A percentile compares a stretch with the other conserved stretches of the same genome.
Evolutionary conservation across 2,329 filamentous ascomycete species (phyloP).

Genomic region (Stachybotrys chartarum): DNA sequence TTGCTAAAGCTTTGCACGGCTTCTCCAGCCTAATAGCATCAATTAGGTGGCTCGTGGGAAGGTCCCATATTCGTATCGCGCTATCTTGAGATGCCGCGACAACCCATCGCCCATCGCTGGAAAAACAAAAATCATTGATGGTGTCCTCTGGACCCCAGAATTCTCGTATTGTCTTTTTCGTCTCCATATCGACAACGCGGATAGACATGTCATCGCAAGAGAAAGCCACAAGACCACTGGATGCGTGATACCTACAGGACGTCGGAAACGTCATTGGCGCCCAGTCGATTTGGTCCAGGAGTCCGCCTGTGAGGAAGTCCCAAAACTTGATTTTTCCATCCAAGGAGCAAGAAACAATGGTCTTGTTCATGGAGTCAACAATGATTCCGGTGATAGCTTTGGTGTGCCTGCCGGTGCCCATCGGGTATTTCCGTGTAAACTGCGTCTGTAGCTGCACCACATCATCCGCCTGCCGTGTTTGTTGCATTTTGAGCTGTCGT

Average conservation of each 20-base stretch:
- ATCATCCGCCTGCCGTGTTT: conserved; percentile 50
- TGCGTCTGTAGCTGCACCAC: conserved; percentile 47
- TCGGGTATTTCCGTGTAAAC: conserved; percentile 32
- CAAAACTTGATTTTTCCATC: conserved; percentile 97
- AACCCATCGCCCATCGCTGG: conserved; percentile 88
- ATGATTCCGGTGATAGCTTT: conserved; percentile 78
- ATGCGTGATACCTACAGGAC: conserved; percentile 70
- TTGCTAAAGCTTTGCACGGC: conserved; percentile 76
- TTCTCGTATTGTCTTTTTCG: conserved; percentile 84
- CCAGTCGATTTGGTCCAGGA: conserved; percentile 80
- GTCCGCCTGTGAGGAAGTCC: conserved; percentile 80
- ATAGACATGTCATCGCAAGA: conserved; percentile 85
- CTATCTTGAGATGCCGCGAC: conserved; percentile 78
- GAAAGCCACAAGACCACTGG: conserved; percentile 80
- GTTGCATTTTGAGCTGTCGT: conserved; percentile 63
- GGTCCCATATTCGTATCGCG: conserved; percentile 82
- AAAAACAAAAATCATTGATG: conserved; percentile 82
- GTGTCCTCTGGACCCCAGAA: conserved; percentile 72
- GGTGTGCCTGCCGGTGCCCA: conserved; percentile 65
- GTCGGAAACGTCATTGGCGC: conserved; percentile 66
- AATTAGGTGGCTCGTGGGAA: conserved; percentile 91
- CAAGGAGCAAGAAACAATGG: conserved; percentile 75
- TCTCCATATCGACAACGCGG: conserved; percentile 83
- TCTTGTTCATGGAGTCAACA: conserved; percentile 83
- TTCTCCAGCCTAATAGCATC: conserved; percentile 78